Percentiles rank a stretch among this genome's conserved stretches.
Conservation (phyloP, 441 rosid species). For the Eruca vesicaria region DNA sequence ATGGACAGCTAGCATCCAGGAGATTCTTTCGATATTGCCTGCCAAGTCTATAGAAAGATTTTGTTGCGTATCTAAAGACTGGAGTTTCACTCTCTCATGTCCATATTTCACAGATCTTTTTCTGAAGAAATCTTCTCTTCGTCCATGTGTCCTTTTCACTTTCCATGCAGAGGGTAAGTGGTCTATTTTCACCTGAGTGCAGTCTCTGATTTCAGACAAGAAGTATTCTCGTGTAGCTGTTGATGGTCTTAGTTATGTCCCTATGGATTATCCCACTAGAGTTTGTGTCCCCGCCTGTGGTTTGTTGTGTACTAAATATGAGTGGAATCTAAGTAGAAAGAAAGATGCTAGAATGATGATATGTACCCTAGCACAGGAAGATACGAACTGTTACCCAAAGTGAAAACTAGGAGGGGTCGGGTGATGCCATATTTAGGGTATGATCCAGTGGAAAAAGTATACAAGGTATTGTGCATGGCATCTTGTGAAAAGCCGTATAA, state of each 20-base stretch:
- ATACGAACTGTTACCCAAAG: background rate
- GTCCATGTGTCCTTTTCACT: constrained; percentile 1
- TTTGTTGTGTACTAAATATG: background rate
- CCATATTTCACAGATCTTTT: constrained; percentile 6
- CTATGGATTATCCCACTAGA: background rate
- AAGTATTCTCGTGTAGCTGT: background rate
- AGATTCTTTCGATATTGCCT: constrained; percentile 8
- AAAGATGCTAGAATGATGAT: background rate
- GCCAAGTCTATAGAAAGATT: background rate
- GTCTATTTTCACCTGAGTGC: background rate
- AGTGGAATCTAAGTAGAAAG: background rate
- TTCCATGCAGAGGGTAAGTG: background rate
- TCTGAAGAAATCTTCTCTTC: background rate
- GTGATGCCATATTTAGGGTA: background rate
- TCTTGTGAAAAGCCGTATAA: background rate
- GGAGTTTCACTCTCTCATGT: background rate
- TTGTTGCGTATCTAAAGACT: background rate
- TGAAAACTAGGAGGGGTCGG: background rate
- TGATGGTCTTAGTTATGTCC: background rate
- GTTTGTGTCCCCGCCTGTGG: background rate
- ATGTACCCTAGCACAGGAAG: background rate
- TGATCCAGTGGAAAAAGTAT: no score
- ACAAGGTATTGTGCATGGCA: background rate
- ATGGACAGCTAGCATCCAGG: background rate
- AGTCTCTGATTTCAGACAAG: background rate